phyloP scores from a whole-genome alignment of 345 rosid species.

The Linum usitatissimum region DNA sequence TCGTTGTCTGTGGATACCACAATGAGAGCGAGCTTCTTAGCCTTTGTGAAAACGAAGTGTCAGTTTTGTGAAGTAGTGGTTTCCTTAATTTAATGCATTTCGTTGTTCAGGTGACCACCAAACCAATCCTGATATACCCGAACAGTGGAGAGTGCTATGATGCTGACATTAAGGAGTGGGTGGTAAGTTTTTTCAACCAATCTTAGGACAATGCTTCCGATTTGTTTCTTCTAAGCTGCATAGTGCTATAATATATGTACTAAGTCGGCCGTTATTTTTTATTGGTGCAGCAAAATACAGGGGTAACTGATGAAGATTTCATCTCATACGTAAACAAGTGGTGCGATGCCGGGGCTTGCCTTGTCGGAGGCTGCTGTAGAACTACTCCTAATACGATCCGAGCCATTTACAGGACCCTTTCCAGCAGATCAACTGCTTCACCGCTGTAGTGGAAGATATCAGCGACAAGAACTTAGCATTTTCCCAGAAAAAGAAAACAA shows the following conservation, averaged over 20 bases:
- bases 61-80: not conserved
- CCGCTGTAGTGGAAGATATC: not conserved
- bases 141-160: slow-evolving; percentile 76
- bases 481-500: not conserved
- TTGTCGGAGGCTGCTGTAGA: slow-evolving; percentile 44
- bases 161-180: slow-evolving; percentile 56
- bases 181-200: slow-evolving; percentile 36
- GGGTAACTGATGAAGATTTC: slow-evolving; percentile 61
- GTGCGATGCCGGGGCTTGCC: slow-evolving; percentile 58
- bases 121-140: slow-evolving; percentile 64
- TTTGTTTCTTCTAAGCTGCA: not conserved
- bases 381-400: slow-evolving; percentile 60
- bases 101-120: slow-evolving; percentile 47
- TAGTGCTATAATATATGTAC: not conserved
- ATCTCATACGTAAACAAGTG: slow-evolving; percentile 57
- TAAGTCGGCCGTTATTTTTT: slow-evolving; percentile 4
- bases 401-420: slow-evolving; percentile 39
- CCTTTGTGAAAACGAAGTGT: not conserved
- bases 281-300: slow-evolving; percentile 52
- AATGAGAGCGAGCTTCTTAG: not conserved
- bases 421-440: slow-evolving; percentile 21
- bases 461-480: too few species aligned
- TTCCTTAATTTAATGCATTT: not conserved
- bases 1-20: too few species aligned
- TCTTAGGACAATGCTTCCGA: not conserved